phyloP scores from a whole-genome alignment of 495 filamentous ascomycete genomes.

The Tuber microsphaerosporum region DNA sequence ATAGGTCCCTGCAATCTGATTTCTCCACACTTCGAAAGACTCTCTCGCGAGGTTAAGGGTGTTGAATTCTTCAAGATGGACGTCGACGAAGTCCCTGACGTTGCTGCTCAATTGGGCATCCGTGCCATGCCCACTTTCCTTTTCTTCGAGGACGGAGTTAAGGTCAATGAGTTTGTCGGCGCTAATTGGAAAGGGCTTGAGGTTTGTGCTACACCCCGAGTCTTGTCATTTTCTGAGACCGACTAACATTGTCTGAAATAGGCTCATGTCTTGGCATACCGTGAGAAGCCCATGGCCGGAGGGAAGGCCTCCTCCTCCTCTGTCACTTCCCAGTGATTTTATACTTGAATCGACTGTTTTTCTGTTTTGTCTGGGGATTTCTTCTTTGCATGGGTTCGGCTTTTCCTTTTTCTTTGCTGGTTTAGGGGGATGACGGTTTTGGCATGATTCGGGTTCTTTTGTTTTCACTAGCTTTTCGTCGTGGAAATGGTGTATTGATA shows the following conservation, averaged over 20 bases:
- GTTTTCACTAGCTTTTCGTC: not conserved
- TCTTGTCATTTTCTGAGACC: no score
- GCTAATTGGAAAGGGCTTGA: no score
- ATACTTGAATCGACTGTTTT: not conserved
- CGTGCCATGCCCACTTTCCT: slow-evolving; percentile 91
- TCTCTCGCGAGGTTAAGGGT: slow-evolving; percentile 50
- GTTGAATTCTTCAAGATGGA: slow-evolving; percentile 85
- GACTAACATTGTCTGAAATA: no score
- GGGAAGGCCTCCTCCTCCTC: not conserved
- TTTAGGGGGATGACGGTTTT: not conserved
- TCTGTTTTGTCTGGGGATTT: not conserved
- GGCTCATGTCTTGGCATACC: not conserved
- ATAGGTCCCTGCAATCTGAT: slow-evolving; percentile 75
- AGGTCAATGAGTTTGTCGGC: no score
- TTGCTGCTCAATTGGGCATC: slow-evolving; percentile 72
- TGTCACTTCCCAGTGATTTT: not conserved
- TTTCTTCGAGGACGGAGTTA: no score
- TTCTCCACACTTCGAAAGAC: slow-evolving; percentile 63
- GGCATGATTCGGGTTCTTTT: not conserved
- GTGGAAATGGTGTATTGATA: not conserved
- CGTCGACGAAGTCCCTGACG: slow-evolving; percentile 71
- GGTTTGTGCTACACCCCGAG: no score
- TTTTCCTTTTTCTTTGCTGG: not conserved
- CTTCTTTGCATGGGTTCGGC: not conserved
- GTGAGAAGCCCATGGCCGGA: not conserved